Conservation (phyloP, 257 asterid species). For the Coffea eugenioides region DNA sequence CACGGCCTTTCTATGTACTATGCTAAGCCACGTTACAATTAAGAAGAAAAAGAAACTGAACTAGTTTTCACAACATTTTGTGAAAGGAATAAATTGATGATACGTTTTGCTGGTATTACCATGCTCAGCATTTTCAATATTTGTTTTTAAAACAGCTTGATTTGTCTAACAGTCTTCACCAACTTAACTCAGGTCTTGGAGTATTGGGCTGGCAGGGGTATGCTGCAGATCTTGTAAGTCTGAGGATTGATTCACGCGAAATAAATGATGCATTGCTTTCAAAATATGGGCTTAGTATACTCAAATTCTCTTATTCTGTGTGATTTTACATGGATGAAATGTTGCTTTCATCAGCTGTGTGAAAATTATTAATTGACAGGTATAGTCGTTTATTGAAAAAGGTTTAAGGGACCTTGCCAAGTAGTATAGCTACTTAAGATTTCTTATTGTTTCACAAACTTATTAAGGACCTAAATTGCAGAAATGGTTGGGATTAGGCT, state of each 20-base stretch:
- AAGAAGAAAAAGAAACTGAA: not conserved
- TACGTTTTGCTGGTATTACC: not conserved
- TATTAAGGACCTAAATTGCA: not conserved
- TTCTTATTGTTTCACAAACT: not conserved
- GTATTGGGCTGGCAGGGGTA: constrained; percentile 94
- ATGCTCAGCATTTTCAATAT: not conserved
- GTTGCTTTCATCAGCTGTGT: not conserved
- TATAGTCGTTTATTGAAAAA: not conserved
- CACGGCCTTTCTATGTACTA: not conserved
- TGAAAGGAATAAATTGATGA: not conserved
- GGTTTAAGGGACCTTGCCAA: not conserved
- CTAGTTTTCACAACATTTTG: not conserved
- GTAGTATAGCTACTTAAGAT: not conserved
- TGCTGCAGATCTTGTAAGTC: constrained; percentile 97
- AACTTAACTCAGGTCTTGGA: constrained; percentile 71
- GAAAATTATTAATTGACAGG: not conserved
- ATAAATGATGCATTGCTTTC: not conserved
- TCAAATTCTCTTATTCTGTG: not conserved
- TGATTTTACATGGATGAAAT: not conserved
- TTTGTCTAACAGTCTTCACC: constrained; percentile 16
- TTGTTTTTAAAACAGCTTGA: constrained; percentile 5
- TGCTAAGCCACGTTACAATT: no score
- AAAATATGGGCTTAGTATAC: no score
- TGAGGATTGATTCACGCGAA: not conserved
- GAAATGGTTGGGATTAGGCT: not conserved